A percentile compares a stretch with the other conserved stretches of the same genome.
These are phyloP conservation scores for Leccinum fuscescens DNA, from an alignment of 1,284 basidiomycete species.

Conservation along the genomic window DNA sequence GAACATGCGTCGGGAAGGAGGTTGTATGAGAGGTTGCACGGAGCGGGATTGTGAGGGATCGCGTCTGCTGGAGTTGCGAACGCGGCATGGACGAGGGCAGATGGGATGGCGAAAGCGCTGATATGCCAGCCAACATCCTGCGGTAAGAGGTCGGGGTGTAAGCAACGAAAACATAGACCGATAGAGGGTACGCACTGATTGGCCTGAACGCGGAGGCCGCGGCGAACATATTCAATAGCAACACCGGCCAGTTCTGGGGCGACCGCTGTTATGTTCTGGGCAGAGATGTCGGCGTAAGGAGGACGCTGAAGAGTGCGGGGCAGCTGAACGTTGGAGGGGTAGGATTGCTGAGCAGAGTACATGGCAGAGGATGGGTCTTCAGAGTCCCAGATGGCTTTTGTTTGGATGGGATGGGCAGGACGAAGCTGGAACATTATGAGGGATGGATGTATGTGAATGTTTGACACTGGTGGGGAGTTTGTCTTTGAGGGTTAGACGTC, in stretches of 20 bases:
- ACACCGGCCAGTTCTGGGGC: conserved; percentile 57
- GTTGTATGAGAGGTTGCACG: conserved; percentile 34
- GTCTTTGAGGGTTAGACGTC: conserved; percentile 18
- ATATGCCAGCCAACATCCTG: conserved; percentile 54
- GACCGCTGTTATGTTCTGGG: conserved; percentile 48
- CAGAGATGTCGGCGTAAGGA: conserved; percentile 50
- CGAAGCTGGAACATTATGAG: conserved; percentile 35
- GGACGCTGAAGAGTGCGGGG: conserved; percentile 59
- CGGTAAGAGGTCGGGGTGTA: neutral
- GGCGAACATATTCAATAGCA: conserved; percentile 59
- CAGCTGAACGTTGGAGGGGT: conserved; percentile 45
- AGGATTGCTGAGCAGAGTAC: conserved; percentile 32
- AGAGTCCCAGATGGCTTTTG: conserved; percentile 36
- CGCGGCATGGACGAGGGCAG: conserved; percentile 47
- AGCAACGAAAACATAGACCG: conserved; percentile 7
- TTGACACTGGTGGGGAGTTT: conserved; percentile 14
- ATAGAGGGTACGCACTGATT: conserved; percentile 42
- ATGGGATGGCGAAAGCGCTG: conserved; percentile 47
- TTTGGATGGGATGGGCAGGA: conserved; percentile 36
- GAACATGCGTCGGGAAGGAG: conserved; percentile 55
- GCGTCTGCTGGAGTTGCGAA: conserved; percentile 45
- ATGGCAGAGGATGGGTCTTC: conserved; percentile 30
- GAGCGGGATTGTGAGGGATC: conserved; percentile 45
- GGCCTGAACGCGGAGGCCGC: conserved; percentile 48
- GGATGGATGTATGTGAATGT: conserved; percentile 15